A percentile compares a stretch with the other conserved stretches of the same genome.
phyloP scores from a whole-genome alignment of 441 rosid genomes.

The Metrosideros polymorpha region DNA sequence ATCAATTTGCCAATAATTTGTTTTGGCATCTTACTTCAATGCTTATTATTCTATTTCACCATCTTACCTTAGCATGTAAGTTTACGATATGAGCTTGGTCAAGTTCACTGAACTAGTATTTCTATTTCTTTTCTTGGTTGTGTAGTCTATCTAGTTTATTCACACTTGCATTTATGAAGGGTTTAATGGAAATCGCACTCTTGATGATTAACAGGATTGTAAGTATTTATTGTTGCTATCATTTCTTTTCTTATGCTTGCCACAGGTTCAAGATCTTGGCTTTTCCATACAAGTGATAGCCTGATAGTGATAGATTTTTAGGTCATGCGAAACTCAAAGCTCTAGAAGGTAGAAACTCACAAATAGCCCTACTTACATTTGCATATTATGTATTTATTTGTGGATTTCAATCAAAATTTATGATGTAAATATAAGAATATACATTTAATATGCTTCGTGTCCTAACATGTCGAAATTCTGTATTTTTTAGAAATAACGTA shows the following conservation, averaged over 20 bases:
- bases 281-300: conserved; percentile 52
- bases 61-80: neutral
- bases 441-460: no score
- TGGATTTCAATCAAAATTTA: no score
- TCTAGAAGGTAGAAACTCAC: no score
- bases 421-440: no score
- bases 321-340: conserved; percentile 43
- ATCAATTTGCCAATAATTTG: neutral
- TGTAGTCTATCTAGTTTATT: neutral
- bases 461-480: no score
- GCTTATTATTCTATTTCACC: neutral
- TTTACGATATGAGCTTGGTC: neutral
- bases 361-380: no score
- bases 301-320: conserved; percentile 78
- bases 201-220: neutral
- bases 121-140: neutral
- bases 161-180: neutral
- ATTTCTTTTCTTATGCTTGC: neutral
- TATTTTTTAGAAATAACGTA: no score
- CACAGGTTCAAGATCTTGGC: conserved; percentile 82
- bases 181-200: neutral
- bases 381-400: no score
- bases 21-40: neutral
- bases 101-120: neutral
- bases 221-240: neutral